Evolutionary conservation across 306 rosid species (phyloP), one percentile per base, ranked within the genome.

Genomic region (Benincasa hispida): DNA sequence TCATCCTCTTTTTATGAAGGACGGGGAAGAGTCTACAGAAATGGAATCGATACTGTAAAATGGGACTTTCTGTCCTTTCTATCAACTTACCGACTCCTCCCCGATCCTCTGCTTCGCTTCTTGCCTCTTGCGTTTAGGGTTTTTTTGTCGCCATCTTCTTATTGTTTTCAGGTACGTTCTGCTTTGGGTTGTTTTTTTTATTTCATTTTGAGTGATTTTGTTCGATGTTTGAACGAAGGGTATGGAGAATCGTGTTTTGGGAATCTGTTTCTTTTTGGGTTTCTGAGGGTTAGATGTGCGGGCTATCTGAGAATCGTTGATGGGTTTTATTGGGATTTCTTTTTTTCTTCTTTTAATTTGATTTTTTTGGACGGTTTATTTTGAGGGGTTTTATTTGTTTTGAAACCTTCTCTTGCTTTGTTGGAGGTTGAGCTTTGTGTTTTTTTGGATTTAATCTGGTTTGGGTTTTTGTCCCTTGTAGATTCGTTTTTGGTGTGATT

Each of bases 1-100:
- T 76, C 72, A 25, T 27, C 34, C 76, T 72, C 58, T 45, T 73
- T 54, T 74, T 74, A 67, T 67, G 45, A 58, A 79, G 57, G 37
- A 39, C 73, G 39, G 54, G 60, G 79, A 79, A 73, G 65, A 69
- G 59, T 80, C 24, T 54, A 45, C 18, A 34, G 17, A 25, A 79
- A 14, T 30, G 27, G 25, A 24, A 72, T 30, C 77, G 0, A 1
- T 27, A 56, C 75, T 39, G n/a, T 35, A 5, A 32, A 66, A 73
- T 80, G 81, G 12, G 25, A 73, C 81, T 75, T 27, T 27, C 56
- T 61, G 19, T 19, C 45, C 22, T 76, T 47, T 25, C 54, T 50
- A 4, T 12, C 77, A 55, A 18, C 77, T 76, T 32, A 34, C 24
- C 68, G 39, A 10, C 78, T 76, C 56, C 53, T 57, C 69, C 25